Conservation (phyloP, 2,329 filamentous ascomycete genomes). For the Hymenoscyphus linearis region DNA sequence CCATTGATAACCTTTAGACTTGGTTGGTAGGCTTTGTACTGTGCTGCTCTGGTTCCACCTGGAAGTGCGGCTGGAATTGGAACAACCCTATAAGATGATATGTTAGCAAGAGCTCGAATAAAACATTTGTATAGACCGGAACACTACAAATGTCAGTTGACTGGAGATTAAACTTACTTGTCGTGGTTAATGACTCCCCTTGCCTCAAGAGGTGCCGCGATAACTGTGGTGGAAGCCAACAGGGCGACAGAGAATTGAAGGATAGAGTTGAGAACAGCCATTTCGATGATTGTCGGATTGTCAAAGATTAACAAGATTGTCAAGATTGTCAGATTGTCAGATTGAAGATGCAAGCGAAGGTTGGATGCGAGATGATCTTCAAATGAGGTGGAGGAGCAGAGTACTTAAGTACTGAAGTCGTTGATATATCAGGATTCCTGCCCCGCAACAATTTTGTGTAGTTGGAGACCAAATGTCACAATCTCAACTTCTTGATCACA, state of each 20-base stretch:
- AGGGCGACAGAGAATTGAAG: not conserved
- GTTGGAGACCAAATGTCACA: not conserved
- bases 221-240: not conserved
- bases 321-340: too few relatives aligned
- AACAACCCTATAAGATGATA: not conserved
- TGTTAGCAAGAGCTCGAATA: not conserved
- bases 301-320: too few relatives aligned
- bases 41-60: not conserved
- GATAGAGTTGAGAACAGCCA: constrained; percentile 5
- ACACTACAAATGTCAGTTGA: too few relatives aligned
- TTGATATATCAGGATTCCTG: not conserved
- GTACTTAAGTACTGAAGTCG: not conserved
- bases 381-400: not conserved
- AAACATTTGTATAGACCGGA: not conserved
- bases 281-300: too few relatives aligned
- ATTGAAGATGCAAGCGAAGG: not conserved
- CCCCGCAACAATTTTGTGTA: not conserved
- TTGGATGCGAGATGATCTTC: not conserved
- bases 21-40: not conserved
- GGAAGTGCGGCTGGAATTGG: not conserved
- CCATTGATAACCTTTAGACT: not conserved
- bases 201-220: not conserved
- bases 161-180: not conserved
- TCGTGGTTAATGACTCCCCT: not conserved
- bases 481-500: not conserved